Base-by-base conservation (phyloP, 2,329 filamentous ascomycete genomes). In the Thelonectria rubi region DNA sequence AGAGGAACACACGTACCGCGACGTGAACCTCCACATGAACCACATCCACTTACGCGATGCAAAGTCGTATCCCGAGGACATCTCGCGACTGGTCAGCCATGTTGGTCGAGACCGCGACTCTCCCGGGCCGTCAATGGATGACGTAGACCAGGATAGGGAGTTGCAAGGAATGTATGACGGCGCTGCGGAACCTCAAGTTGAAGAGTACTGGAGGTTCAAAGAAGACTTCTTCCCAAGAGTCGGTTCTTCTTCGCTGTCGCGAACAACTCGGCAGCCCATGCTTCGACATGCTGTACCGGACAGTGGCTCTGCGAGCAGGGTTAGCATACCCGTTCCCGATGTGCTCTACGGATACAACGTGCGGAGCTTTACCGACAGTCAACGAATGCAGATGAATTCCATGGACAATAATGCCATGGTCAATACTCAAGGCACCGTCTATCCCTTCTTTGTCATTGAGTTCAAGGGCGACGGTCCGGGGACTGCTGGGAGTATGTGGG, bases 401-500 rank as follows among this genome's bases (percentile, higher is more conserved):
- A 50, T 57, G 43, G 5, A 40, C 18, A 5, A 32, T 43, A 14
- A 40, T 49, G 30, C 50, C 51, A 56, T 17, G 49, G 34, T 40
- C 39, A 55, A n/a, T 21, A 53, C 2, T 26, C 30, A 49, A n/a
- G 17, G 47, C 7, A 18, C 55, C 15, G 8, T 50, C 14, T 60
- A 50, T 15, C 64, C 56, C 1, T 70, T 68, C 50, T 62, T 70
- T 30, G 26, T 57, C 12, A 20, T 67, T n/a, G 63, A 67, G 40
- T 60, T 67, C 45, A 64, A 62, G 39, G 73, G 70, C 15, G 71
- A 75, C 14, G 69, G 72, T 9, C 8, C 26, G 26, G 26, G 26
- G 26, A 30, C 5, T 30, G 7, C 26, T 12, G 74, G 72, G 2
- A 73, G 58, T 53, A 15, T 78, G 49, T 76, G 71, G 72, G 74